Conservation (phyloP, 2,329 filamentous ascomycete genomes). For the Diaporthe australafricana region DNA sequence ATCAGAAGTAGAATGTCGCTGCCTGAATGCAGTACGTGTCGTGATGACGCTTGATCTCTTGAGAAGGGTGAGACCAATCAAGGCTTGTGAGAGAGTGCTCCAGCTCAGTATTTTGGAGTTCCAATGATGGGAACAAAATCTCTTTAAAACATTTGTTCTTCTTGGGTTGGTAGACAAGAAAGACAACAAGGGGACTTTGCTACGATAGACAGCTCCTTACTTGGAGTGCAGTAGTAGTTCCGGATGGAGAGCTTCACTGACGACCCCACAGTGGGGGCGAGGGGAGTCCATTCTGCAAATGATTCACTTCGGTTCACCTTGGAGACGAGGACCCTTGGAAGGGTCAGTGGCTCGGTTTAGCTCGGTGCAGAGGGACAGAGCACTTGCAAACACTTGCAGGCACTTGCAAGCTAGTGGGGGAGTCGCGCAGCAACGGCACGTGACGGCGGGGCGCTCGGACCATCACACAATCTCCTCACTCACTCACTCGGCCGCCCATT, state of each 20-base stretch:
- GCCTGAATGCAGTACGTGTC: neutral
- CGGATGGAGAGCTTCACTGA: conserved; percentile 19
- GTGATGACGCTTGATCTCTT: neutral
- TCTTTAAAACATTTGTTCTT: neutral
- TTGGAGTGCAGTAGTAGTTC: neutral
- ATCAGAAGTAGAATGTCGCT: neutral
- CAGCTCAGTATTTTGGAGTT: neutral
- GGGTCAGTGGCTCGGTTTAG: too few species aligned
- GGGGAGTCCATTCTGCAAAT: conserved; percentile 7
- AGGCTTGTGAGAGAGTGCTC: neutral
- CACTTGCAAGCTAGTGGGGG: neutral
- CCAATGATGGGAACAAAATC: neutral
- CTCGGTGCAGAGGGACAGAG: too few species aligned
- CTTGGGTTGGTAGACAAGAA: neutral
- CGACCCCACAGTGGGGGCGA: conserved; percentile 26
- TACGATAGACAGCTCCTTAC: neutral
- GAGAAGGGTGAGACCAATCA: neutral
- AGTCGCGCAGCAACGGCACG: neutral
- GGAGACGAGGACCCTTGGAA: neutral
- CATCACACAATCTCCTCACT: conserved; percentile 25
- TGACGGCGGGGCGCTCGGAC: conserved; percentile 17
- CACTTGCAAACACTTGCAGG: neutral
- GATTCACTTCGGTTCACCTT: conserved; percentile 7
- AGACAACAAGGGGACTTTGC: too few species aligned
- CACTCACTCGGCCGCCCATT: conserved; percentile 8